These are phyloP conservation scores for Trametes sanguinea DNA, from an alignment of 768 basidiomycete genomes.

Conservation along the genomic window DNA sequence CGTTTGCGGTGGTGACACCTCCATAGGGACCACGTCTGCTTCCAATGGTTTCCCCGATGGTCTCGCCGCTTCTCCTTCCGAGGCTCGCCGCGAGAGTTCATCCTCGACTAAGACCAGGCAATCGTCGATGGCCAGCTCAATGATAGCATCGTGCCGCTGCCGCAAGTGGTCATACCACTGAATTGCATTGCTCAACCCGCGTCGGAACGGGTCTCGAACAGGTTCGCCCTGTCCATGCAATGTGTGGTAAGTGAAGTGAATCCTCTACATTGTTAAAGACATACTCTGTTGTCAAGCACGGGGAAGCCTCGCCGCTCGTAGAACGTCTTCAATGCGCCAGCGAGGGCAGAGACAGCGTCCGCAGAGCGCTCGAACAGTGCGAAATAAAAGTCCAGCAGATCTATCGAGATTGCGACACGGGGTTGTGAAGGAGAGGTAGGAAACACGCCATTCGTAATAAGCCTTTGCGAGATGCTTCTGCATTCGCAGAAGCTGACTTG, in stretches of 20 bases:
- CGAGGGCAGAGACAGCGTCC: conserved; percentile 36
- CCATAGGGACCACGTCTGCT: too few relatives aligned
- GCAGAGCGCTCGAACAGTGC: conserved; percentile 41
- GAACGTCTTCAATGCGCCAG: conserved; percentile 32
- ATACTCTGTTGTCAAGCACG: conserved; percentile 23
- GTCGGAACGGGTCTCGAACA: conserved; percentile 36
- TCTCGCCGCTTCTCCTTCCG: too few relatives aligned
- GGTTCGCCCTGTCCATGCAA: conserved; percentile 24
- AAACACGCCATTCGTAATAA: conserved; percentile 37
- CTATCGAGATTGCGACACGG: conserved; percentile 27
- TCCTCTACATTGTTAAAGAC: background rate
- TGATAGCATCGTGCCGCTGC: conserved; percentile 18
- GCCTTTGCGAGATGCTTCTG: conserved; percentile 24
- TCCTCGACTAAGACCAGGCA: background rate
- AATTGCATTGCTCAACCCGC: conserved; percentile 27
- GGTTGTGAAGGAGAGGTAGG: conserved; percentile 32
- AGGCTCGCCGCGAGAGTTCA: too few relatives aligned
- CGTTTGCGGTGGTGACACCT: too few relatives aligned
- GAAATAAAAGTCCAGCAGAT: conserved; percentile 37
- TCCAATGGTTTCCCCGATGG: too few relatives aligned
- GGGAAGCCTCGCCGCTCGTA: conserved; percentile 34
- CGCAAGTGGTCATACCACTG: conserved; percentile 35
- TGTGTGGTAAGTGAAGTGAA: background rate
- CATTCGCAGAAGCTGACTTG: conserved; percentile 28
- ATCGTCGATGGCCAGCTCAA: conserved; percentile 14